phyloP scores from a whole-genome alignment of 2,329 filamentous ascomycete species.

The Trichoderma cornu-damae region DNA sequence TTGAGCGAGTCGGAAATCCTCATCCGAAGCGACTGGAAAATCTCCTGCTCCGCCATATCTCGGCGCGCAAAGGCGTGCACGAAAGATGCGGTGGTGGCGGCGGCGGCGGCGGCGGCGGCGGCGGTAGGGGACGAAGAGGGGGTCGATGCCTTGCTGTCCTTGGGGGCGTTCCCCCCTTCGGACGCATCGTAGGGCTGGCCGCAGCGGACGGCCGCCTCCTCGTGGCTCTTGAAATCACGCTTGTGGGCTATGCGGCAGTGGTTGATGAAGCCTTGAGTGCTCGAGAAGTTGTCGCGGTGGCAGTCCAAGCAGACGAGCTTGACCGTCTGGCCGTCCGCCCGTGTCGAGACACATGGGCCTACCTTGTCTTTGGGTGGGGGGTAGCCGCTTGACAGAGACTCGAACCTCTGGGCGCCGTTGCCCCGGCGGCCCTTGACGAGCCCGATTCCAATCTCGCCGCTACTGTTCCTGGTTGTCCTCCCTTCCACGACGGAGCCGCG shows the following conservation, averaged over 20 bases:
- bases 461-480: slow-evolving; percentile 73
- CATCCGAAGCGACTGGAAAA: slow-evolving; percentile 45
- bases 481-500: slow-evolving; percentile 55
- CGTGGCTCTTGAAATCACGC: slow-evolving; percentile 90
- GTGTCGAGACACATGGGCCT: slow-evolving; percentile 77
- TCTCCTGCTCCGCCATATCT: slow-evolving; percentile 51
- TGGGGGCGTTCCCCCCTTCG: slow-evolving; percentile 17
- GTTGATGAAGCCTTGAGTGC: slow-evolving; percentile 98
- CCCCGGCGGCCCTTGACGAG: slow-evolving; percentile 50
- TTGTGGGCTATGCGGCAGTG: slow-evolving; percentile 96
- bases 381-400: slow-evolving; percentile 65
- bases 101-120: not conserved
- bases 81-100: not conserved
- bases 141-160: slow-evolving; percentile 25
- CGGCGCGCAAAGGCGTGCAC: slow-evolving; percentile 35
- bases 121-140: slow-evolving; percentile 14
- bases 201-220: slow-evolving; percentile 83
- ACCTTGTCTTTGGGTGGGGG: slow-evolving; percentile 72
- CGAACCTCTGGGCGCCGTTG: slow-evolving; percentile 53
- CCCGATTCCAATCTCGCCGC: slow-evolving; percentile 35
- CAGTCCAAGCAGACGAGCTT: slow-evolving; percentile 89
- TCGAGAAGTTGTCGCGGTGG: slow-evolving; percentile 84
- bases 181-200: slow-evolving; percentile 68
- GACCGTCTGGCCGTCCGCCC: slow-evolving; percentile 78
- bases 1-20: slow-evolving; percentile 52